Percentiles rank a stretch among this genome's conserved stretches.
phyloP scores from a whole-genome alignment of 169 alveolate genomes.

The Plasmodium knowlesi region DNA sequence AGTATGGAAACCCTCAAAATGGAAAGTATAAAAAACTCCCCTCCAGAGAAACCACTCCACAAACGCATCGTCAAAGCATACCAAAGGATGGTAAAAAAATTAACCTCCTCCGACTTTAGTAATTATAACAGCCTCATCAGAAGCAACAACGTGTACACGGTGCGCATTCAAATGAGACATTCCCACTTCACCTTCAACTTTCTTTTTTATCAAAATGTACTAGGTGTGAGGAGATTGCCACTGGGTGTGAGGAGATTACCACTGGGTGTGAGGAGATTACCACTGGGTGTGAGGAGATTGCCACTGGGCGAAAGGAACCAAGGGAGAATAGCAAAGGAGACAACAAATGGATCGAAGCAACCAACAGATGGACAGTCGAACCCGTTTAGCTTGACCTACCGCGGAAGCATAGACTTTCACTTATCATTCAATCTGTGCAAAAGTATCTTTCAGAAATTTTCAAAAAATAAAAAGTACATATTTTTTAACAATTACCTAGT shows the following conservation, averaged over 20 bases:
- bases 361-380: background rate
- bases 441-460: constrained; percentile 3
- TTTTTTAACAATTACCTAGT: constrained; percentile 16
- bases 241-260: background rate
- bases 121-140: constrained; percentile 3
- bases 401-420: constrained; percentile 10
- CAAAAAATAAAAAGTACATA: constrained; percentile 9
- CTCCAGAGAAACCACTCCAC: background rate
- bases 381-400: constrained; percentile 7
- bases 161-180: background rate
- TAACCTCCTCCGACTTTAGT: constrained; percentile 9
- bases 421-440: constrained; percentile 20
- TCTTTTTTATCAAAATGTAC: constrained; percentile 25
- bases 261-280: too few species aligned
- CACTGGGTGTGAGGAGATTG: too few species aligned
- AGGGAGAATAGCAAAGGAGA: background rate
- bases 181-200: constrained; percentile 6
- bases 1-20: background rate
- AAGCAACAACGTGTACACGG: constrained; percentile 26
- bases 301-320: too few species aligned
- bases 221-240: background rate
- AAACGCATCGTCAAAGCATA: background rate
- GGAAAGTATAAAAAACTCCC: background rate
- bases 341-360: background rate
- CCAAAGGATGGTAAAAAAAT: background rate